Evolutionary conservation across 2,329 filamentous ascomycete genomes (phyloP), one percentile per base, ranked within the genome.

Genomic region (Raffaelea albimanens): DNA sequence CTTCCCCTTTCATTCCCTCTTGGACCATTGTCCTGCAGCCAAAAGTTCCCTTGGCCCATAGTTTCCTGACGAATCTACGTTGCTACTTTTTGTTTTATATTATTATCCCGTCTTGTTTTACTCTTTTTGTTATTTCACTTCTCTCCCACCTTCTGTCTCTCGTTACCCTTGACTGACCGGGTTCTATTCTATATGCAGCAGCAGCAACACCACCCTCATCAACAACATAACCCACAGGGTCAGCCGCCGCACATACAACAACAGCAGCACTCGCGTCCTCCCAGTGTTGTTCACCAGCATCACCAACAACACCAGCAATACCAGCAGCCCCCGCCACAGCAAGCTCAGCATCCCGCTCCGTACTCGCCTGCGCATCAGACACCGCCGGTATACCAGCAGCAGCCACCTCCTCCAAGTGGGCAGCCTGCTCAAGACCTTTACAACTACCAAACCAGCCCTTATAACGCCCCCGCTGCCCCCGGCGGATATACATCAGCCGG

Each of bases 401-500:
- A 80, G 49, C 73, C 75, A 55, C 81, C 83, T 62, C 72, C 76
- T 21, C 70, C 74, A 49, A 78, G 71, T 59, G 74, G 75, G 40
- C 82, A 83, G 59, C 73, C 75, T 60, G 67, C 76, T 44, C 78
- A 81, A 59, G 85, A 94, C 57, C 69, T 85, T 58, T 95, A 91
- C 67, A 81, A 85, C 61, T 78, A 84, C 50, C 86, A 93, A 62
- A 79, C 85, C 53, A 87, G 82, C 63, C 80, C 87, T 11, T 95
- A 95, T 70, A 89, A 84, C 68, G 84, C 87, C 47, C 82, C 86
- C 56, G 87, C 84, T 68, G 80, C 84, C 52, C 82, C 85, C 47
- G 86, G 84, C 67, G 85, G 85, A 69, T 95, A 95, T 67, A 83
- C 87, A 54, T 87, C 88, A 62, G 85, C 86, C 72, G 87, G 87